Evolutionary conservation across 768 basidiomycete species (phyloP), one percentile per base, ranked within the genome.

Genomic region (Crepidotus variabilis): DNA sequence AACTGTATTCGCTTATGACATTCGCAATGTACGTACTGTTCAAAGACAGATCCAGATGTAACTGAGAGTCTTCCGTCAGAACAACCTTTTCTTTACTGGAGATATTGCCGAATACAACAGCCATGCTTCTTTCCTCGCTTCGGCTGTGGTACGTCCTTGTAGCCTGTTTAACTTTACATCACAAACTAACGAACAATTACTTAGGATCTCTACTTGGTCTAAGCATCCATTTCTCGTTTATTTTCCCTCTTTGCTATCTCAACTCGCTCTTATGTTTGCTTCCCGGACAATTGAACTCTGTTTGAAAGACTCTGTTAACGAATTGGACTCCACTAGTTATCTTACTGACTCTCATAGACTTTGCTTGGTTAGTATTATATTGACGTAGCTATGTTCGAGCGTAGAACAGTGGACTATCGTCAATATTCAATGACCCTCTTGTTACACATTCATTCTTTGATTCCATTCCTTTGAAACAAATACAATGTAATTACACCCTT

Each of bases 31-130:
- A 62, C 8, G 52, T 53, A 11, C 46, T 45, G 64, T 57, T 28
- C 14, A 11, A 24, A 21, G 32, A 39, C 33, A 21, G 11, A 6
- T 18, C 21, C 21, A 23, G 5, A 11, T 46, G 2, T 36, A 11
- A 16, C 33, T 11, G 14, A 34, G 5, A 33, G n/a, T 54, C 46
- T 23, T 21, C 43, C 21, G 50, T 34, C 52, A 74, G 63, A 78
- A 79, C 57, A 55, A 51, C 0, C 63, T 83, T 2, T 74, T 78
- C 61, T 74, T 83, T 56, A 71, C 72, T 23, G 78, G 78, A 6
- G 74, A 79, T 57, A 61, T 78, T 24, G 67, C 56, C 48, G 70
- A 71, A 11, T 78, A 73, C 64, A 78, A 80, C 57, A 61, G 54
- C 20, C 57, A 69, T 47, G 69, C 67, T 54, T 56, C 67, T 53